Evolutionary conservation across 2,329 filamentous ascomycete genomes (phyloP).

Genomic region (Colletotrichum tropicale): DNA sequence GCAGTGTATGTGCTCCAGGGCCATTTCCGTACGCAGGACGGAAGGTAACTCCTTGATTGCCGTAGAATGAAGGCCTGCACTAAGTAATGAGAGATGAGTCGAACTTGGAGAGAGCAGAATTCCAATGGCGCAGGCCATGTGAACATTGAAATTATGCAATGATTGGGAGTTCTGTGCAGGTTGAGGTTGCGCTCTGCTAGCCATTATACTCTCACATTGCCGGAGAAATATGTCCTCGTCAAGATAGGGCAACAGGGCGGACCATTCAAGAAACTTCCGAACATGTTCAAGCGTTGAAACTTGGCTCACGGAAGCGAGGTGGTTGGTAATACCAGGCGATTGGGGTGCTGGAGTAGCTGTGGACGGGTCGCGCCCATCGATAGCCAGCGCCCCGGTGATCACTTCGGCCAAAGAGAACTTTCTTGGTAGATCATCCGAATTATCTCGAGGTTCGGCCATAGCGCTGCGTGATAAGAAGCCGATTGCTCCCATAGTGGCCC

Average conservation of each 20-base stretch:
- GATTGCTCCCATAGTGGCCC: constrained; percentile 15
- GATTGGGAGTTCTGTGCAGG: neutral
- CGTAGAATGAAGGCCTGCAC: neutral
- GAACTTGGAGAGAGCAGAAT: neutral
- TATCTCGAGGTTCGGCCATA: constrained; percentile 8
- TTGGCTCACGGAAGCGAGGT: neutral
- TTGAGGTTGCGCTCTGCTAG: neutral
- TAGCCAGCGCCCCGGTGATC: neutral
- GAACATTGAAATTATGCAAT: constrained; percentile 1
- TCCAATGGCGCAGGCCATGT: constrained; percentile 4
- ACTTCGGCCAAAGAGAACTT: constrained; percentile 1
- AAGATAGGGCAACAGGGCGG: neutral
- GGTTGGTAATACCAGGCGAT: neutral
- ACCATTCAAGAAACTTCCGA: neutral
- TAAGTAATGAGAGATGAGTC: neutral
- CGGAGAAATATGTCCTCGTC: neutral
- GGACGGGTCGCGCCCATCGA: constrained; percentile 4
- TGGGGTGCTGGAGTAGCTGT: neutral
- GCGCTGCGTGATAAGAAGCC: constrained; percentile 13
- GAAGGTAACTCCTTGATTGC: neutral
- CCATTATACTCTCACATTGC: neutral
- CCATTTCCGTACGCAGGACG: neutral
- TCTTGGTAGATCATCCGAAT: neutral
- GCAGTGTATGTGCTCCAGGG: neutral
- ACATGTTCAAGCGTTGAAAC: neutral